phyloP scores from a whole-genome alignment of 148 eudicot species.

The Vaccinium macrocarpon region DNA sequence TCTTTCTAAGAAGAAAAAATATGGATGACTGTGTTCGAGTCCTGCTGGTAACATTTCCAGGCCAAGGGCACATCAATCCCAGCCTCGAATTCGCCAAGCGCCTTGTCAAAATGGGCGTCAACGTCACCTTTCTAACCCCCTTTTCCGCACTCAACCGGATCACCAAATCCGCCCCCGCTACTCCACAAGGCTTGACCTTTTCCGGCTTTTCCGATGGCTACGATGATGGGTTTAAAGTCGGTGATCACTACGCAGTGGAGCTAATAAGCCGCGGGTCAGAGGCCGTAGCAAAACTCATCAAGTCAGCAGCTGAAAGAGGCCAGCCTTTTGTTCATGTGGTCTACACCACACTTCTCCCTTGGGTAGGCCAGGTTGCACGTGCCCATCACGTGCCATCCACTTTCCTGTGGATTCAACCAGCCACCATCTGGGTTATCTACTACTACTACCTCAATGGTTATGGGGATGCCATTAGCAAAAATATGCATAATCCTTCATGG shows the following conservation, averaged over 20 bases:
- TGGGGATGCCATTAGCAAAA: not conserved
- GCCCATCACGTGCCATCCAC: slow-evolving; percentile 39
- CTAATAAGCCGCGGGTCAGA: slow-evolving; percentile 21
- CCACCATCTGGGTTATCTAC: slow-evolving; percentile 35
- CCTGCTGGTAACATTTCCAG: slow-evolving; percentile 31
- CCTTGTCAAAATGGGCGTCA: slow-evolving; percentile 29
- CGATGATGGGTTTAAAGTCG: slow-evolving; percentile 25
- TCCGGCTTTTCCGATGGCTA: slow-evolving; percentile 34
- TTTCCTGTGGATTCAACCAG: slow-evolving; percentile 39
- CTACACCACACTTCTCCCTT: slow-evolving; percentile 37
- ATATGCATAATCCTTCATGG: not conserved
- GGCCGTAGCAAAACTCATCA: slow-evolving; percentile 25
- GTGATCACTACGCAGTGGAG: slow-evolving; percentile 5
- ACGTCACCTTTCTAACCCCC: slow-evolving; percentile 45
- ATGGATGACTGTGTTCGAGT: slow-evolving; percentile 19
- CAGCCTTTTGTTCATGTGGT: slow-evolving; percentile 33
- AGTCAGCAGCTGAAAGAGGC: slow-evolving; percentile 14
- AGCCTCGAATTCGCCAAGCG: slow-evolving; percentile 49
- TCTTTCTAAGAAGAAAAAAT: not conserved
- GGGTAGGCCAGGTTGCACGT: slow-evolving; percentile 51
- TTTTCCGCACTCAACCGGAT: slow-evolving; percentile 13
- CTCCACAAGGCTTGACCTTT: not conserved
- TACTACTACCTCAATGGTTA: slow-evolving; percentile 33
- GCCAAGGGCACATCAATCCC: slow-evolving; percentile 59
- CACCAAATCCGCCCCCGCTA: not conserved